Evolutionary conservation across 768 basidiomycete genomes (phyloP).

Genomic region (Boletus coccyginus): DNA sequence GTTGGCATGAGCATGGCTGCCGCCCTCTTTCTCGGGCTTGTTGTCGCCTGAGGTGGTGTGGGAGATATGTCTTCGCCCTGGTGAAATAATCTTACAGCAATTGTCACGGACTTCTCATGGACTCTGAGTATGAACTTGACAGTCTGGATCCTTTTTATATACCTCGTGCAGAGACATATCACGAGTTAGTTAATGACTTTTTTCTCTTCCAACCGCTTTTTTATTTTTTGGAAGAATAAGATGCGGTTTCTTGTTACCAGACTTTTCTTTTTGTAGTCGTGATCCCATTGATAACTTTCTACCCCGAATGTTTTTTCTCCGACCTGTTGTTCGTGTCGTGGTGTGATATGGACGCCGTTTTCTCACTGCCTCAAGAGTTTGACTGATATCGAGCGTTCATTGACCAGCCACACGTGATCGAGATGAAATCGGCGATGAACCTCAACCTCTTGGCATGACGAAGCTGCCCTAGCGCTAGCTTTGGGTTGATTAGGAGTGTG

Average conservation of each 20-base stretch:
- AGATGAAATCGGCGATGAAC: too few relatives aligned
- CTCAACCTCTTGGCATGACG: too few relatives aligned
- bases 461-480: too few relatives aligned
- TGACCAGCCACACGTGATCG: too few relatives aligned
- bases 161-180: conserved; percentile 14
- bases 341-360: conserved; percentile 1
- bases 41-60: conserved; percentile 20
- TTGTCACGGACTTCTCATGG: neutral
- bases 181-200: neutral
- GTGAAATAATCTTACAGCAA: neutral
- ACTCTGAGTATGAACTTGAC: neutral
- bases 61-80: neutral
- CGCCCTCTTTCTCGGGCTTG: conserved; percentile 25
- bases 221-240: neutral
- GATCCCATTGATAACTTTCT: neutral
- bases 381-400: neutral
- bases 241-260: neutral
- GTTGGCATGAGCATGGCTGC: conserved; percentile 29
- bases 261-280: neutral
- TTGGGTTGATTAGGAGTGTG: too few relatives aligned
- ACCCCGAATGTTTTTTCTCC: neutral
- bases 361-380: neutral
- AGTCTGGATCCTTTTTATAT: conserved; percentile 4
- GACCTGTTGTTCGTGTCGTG: neutral
- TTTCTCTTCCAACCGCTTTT: neutral